These are phyloP conservation scores for Umbelopsis sp. DNA, from an alignment of 192 early-diverging fungal genomes.

Conservation along the genomic window DNA sequence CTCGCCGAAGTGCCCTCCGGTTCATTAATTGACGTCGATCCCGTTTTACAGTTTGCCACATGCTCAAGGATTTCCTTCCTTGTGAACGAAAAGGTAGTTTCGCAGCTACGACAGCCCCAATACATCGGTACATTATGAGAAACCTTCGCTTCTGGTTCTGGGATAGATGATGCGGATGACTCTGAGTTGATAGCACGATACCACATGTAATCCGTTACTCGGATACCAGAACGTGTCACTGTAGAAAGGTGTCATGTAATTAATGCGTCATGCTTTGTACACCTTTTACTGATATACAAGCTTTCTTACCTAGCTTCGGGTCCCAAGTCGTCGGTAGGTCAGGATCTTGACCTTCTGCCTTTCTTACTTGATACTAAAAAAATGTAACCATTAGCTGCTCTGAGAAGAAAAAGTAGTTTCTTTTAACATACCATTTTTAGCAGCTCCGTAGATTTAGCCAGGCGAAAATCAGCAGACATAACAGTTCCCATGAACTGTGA, in stretches of 20 bases:
- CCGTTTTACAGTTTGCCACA: constrained; percentile 8
- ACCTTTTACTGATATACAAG: background rate
- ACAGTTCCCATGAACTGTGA: constrained; percentile 32
- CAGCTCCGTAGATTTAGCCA: constrained; percentile 36
- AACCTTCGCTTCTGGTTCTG: background rate
- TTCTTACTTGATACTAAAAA: constrained; percentile 25
- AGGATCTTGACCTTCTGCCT: constrained; percentile 10
- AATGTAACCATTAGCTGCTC: background rate
- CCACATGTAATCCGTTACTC: constrained; percentile 27
- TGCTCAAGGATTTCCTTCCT: constrained; percentile 29
- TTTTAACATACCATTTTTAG: constrained; percentile 34
- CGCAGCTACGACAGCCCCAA: constrained; percentile 33
- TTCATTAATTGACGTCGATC: background rate
- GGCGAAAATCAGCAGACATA: constrained; percentile 30
- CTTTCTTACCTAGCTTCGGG: constrained; percentile 28
- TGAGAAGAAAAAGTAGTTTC: background rate
- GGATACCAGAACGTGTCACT: constrained; percentile 31
- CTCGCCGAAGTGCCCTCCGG: background rate
- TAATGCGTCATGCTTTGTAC: background rate
- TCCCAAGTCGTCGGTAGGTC: constrained; percentile 31
- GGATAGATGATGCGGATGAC: constrained; percentile 28
- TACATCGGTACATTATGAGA: constrained; percentile 14
- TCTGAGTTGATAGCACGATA: constrained; percentile 25
- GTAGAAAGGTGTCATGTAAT: background rate
- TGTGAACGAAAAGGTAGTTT: constrained; percentile 24